These are phyloP conservation scores for Seiridium unicorne DNA, from an alignment of 2,329 filamentous ascomycete genomes.

Conservation along the genomic window DNA sequence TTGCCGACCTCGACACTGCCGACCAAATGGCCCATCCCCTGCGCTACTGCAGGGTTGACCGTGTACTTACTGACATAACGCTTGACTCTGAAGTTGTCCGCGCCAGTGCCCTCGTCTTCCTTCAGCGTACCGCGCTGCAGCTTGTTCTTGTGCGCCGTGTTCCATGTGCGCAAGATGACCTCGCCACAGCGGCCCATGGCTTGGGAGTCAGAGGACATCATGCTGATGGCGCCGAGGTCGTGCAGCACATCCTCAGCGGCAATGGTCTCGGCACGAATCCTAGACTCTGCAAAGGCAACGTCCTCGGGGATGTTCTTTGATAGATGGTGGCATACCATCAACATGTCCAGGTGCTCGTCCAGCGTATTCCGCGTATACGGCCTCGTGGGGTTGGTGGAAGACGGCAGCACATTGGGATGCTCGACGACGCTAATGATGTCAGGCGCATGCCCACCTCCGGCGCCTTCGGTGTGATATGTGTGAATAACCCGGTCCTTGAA, in stretches of 20 bases:
- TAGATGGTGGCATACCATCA: conserved; percentile 97
- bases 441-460: conserved; percentile 89
- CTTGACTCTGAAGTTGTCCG: conserved; percentile 91
- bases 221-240: conserved; percentile 90
- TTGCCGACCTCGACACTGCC: conserved; percentile 89
- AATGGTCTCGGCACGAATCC: conserved; percentile 94
- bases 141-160: conserved; percentile 97
- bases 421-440: conserved; percentile 96
- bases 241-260: conserved; percentile 95
- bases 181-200: conserved; percentile 97
- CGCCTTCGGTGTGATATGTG: conserved; percentile 95
- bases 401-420: conserved; percentile 82
- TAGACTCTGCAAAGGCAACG: conserved; percentile 89
- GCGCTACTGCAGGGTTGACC: conserved; percentile 86
- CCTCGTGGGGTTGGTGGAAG: conserved; percentile 87
- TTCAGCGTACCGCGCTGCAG: conserved; percentile 72
- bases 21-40: conserved; percentile 85
- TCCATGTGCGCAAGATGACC: conserved; percentile 90
- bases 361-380: conserved; percentile 91
- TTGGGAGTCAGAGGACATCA: conserved; percentile 96
- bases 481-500: conserved; percentile 88
- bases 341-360: conserved; percentile 95
- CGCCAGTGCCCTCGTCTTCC: conserved; percentile 75
- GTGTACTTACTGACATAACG: conserved; percentile 95
- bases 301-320: conserved; percentile 93